These are phyloP conservation scores for Hirschioporus abietinus DNA, from an alignment of 768 basidiomycete species.

Conservation along the genomic window DNA sequence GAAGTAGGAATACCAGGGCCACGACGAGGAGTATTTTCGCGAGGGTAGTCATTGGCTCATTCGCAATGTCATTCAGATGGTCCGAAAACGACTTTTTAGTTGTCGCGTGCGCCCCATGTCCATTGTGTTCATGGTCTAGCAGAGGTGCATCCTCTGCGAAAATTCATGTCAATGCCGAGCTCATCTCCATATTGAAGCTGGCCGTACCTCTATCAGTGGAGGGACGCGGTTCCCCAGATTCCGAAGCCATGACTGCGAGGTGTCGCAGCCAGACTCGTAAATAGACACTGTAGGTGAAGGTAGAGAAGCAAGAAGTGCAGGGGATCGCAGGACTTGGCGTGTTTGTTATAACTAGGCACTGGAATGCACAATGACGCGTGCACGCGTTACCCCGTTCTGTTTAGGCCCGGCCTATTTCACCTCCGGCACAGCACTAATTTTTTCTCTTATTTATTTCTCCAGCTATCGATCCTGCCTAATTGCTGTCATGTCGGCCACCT, in stretches of 20 bases:
- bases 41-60: conserved; percentile 77
- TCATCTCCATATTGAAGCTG: conserved; percentile 4
- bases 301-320: not conserved
- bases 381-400: not conserved
- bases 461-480: not conserved
- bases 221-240: conserved; percentile 42
- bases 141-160: conserved; percentile 60
- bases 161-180: conserved; percentile 8
- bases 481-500: not conserved
- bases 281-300: not conserved
- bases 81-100: conserved; percentile 34
- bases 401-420: not conserved
- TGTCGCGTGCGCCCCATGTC: conserved; percentile 25
- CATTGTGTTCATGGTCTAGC: conserved; percentile 38
- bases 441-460: not conserved
- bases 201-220: conserved; percentile 51
- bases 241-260: conserved; percentile 43
- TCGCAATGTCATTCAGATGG: conserved; percentile 50
- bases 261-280: not conserved
- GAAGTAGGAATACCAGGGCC: conserved; percentile 70
- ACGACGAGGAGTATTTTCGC: conserved; percentile 77
- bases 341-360: not conserved
- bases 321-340: not conserved
- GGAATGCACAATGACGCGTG: not conserved
- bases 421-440: not conserved